Percentiles rank a stretch among this genome's conserved stretches.
Evolutionary conservation across 2,329 filamentous ascomycete species (phyloP).

Genomic region (Cytospora piceicola): DNA sequence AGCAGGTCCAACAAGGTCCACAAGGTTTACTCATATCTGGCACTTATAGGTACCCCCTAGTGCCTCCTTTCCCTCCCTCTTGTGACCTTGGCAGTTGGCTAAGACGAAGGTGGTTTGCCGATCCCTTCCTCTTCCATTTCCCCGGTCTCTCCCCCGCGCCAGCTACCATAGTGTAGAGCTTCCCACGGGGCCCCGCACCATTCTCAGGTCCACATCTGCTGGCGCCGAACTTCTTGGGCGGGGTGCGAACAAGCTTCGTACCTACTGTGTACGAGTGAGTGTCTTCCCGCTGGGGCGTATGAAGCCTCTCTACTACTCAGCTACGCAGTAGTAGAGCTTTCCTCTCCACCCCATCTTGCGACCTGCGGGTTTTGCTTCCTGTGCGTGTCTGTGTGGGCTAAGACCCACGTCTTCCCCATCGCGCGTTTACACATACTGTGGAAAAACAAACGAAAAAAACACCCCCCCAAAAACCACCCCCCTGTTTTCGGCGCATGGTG

Average conservation of each 20-base stretch:
- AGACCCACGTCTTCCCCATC: slow-evolving; percentile 22
- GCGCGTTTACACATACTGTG: neutral
- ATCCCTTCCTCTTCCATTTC: neutral
- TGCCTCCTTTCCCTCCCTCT: neutral
- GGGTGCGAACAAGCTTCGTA: neutral
- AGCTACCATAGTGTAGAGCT: neutral
- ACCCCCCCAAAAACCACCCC: no score
- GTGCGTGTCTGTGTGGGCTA: neutral
- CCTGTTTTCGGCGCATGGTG: slow-evolving; percentile 13
- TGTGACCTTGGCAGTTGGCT: neutral
- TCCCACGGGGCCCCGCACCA: slow-evolving; percentile 2
- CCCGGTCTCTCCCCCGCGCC: neutral
- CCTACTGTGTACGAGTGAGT: neutral
- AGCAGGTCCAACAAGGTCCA: neutral
- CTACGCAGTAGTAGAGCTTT: neutral
- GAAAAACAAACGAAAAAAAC: slow-evolving; percentile 8
- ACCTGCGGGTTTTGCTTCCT: neutral
- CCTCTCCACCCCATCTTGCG: neutral
- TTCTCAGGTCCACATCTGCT: neutral
- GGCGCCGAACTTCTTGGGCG: neutral
- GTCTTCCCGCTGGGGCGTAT: neutral
- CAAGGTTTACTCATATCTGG: no score
- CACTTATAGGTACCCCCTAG: neutral
- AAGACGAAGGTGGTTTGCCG: neutral
- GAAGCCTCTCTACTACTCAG: neutral